A percentile compares a stretch with the other conserved stretches of the same genome.
Evolutionary conservation across 1,139 yeast genomes (phyloP).

Genomic region (Magnusiomyces fungicola): DNA sequence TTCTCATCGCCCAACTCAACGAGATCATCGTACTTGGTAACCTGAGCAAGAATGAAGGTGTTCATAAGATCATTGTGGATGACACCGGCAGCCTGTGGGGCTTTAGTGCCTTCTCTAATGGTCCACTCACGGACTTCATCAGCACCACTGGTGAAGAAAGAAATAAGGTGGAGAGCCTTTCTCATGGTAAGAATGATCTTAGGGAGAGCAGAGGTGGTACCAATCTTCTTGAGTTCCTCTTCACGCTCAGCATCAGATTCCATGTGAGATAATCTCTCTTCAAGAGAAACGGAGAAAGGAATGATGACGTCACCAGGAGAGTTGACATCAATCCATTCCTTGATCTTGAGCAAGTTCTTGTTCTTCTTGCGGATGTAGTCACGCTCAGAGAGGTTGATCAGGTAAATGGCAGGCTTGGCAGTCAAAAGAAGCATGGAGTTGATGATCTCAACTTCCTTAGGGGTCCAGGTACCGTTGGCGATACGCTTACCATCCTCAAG

Average conservation of each 20-base stretch:
- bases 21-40: constrained; percentile 78
- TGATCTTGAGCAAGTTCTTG: constrained; percentile 82
- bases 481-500: constrained; percentile 84
- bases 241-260: constrained; percentile 86
- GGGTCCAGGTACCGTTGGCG: constrained; percentile 84
- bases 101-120: constrained; percentile 64
- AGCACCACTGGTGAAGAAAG: constrained; percentile 89
- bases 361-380: constrained; percentile 97
- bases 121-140: constrained; percentile 93
- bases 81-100: constrained; percentile 91
- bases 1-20: constrained; percentile 78
- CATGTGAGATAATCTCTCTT: constrained; percentile 88
- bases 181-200: constrained; percentile 75
- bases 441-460: constrained; percentile 83
- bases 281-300: constrained; percentile 88
- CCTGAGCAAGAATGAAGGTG: constrained; percentile 79
- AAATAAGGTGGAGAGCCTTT: constrained; percentile 57
- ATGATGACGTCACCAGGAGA: constrained; percentile 94
- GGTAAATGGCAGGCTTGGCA: constrained; percentile 93
- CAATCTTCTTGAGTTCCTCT: constrained; percentile 80
- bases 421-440: constrained; percentile 76
- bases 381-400: constrained; percentile 87
- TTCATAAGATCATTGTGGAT: constrained; percentile 84
- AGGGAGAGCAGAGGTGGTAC: constrained; percentile 81
- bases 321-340: constrained; percentile 92